Evolutionary conservation across 2,329 filamentous ascomycete genomes (phyloP), one percentile per base, ranked within the genome.

Genomic region (Alternaria viburni): DNA sequence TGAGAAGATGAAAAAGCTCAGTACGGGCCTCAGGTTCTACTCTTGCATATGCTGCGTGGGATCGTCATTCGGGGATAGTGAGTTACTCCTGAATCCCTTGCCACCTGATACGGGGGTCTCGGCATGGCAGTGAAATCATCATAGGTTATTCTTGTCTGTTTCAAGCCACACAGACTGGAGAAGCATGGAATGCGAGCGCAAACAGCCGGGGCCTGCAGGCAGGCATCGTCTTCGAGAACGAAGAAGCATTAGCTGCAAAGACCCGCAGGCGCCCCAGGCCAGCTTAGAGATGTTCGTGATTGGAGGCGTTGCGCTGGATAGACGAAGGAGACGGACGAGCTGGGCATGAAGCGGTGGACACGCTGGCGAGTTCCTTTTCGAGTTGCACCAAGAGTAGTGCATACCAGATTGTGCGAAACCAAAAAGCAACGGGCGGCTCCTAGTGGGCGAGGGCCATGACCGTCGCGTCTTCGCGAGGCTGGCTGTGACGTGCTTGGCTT

Each of bases 191-290:
- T 52, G 56, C 63, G 49, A 63, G 51, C 47, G 50, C 44, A 57
- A 61, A 63, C 64, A 66, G 46, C 59, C 54, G 60, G 65, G 56
- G 54, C 56, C 47, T 65, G 60, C 64, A 69, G 67, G 46, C 69
- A 67, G 66, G 67, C 60, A 70, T 67, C 23, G 64, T 60, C 45
- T 57, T 57, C 61, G 41, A 61, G 59, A 55, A 63, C 41, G 21
- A n/a, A 50, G 47, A 61, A 54, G 32, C 65, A 60, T 64, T 59
- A 60, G 26, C 30, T 36, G 51, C 49, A 66, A 60, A 43, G 49
- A 30, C 54, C 59, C 43, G 51, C 26, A 19, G 47, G 51, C 41
- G 57, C 43, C 43, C 58, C 41, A 44, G n/a, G 32, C 23, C 36
- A 25, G 55, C 32, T 47, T 23, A 36, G 47, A 15, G 41, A 23